These are phyloP conservation scores for Huntiella omanensis DNA, from an alignment of 2,329 filamentous ascomycete genomes.

Conservation along the genomic window DNA sequence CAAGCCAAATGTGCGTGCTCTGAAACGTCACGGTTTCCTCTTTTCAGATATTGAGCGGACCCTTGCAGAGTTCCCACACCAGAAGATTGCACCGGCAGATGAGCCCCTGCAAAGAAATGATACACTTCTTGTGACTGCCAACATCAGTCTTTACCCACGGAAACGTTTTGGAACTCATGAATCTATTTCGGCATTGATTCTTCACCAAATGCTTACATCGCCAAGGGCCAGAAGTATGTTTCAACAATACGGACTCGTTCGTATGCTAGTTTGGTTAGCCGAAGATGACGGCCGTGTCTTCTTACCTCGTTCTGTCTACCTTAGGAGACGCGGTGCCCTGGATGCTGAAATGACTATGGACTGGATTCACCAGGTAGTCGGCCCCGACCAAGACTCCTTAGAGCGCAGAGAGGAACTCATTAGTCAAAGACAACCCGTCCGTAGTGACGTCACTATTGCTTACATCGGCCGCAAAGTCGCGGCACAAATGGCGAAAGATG, in stretches of 20 bases:
- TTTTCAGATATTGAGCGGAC: constrained; percentile 39
- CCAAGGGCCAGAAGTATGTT: constrained; percentile 42
- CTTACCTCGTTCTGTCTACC: constrained; percentile 39
- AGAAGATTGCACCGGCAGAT: constrained; percentile 24
- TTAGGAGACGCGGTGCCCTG: constrained; percentile 37
- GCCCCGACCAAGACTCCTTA: constrained; percentile 17
- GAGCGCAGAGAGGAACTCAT: constrained; percentile 13
- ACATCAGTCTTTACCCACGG: constrained; percentile 38
- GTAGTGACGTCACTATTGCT: constrained; percentile 29
- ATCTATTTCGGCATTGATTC: constrained; percentile 36
- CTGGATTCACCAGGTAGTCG: constrained; percentile 39
- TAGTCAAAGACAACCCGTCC: constrained; percentile 15
- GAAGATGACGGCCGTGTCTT: constrained; percentile 38
- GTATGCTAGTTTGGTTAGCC: constrained; percentile 57
- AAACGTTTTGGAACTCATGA: constrained; percentile 31
- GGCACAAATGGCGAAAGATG: constrained; percentile 23
- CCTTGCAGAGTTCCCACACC: constrained; percentile 34
- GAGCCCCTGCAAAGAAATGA: constrained; percentile 40
- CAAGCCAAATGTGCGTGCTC: constrained; percentile 27
- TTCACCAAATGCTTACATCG: constrained; percentile 41
- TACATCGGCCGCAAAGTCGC: constrained; percentile 24
- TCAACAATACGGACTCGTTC: constrained; percentile 59
- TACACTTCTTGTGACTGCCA: constrained; percentile 53
- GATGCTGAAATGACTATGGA: constrained; percentile 43
- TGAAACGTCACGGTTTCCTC: constrained; percentile 38